Evolutionary conservation across 169 alveolate species (phyloP), one percentile per base, ranked within the genome.

Genomic region (Plasmodium vinckei): DNA sequence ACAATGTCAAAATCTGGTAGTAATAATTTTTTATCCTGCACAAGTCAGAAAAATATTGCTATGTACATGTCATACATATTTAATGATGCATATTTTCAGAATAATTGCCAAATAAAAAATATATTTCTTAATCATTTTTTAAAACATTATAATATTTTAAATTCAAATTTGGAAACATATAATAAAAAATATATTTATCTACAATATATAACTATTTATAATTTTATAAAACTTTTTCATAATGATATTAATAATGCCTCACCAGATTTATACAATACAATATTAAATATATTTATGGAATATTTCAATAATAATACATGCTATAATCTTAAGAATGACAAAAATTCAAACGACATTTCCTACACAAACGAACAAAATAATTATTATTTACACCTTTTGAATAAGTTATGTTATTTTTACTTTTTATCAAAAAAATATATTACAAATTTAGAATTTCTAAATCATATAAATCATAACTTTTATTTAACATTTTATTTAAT

Each of bases 81-180:
- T 51, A 86, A 86, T 70, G 91, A 86, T 65, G 15, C 69, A 27
- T 86, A 86, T 64, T 5, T 86, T 17, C 91, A 86, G 13, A 86
- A 60, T 56, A 86, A 86, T 72, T 59, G 27, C 21, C 23, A 69
- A 33, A 51, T 86, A 46, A 68, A 49, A 61, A 86, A 70, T 61
- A 23, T 46, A 19, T 25, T 60, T 1, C 21, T 86, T 69, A 69
- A 73, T 7, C 64, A 60, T 47, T 86, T 86, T 63, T 60, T 59
- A 63, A 86, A 86, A 51, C 17, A 46, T 49, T 60, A 13, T 46
- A 63, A 70, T 33, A 23, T 17, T 51, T 46, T 49, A 12, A 47
- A 56, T 86, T 70, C 87, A 17, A 15, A 17, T 10, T 9, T 53
- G 19, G 51, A 42, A 59, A 9, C 47, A 25, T 33, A 33, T 33